These are phyloP conservation scores for Alternaria ventricosa DNA, from an alignment of 2,329 filamentous ascomycete genomes.

Conservation along the genomic window DNA sequence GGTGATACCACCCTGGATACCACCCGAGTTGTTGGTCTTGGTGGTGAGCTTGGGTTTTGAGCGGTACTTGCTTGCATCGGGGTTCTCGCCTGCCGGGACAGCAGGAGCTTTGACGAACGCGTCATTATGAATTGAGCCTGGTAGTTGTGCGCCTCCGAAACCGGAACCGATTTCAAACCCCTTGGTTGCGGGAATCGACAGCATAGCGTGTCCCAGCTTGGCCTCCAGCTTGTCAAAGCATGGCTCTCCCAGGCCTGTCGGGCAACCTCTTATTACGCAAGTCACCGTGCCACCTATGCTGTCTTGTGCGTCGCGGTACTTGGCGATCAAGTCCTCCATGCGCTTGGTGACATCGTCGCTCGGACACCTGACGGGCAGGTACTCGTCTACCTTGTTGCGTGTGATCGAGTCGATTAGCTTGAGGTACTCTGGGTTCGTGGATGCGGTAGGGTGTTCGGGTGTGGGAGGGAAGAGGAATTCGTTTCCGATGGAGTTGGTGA, in stretches of 20 bases:
- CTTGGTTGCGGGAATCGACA: conserved; percentile 93
- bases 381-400: conserved; percentile 78
- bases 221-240: conserved; percentile 97
- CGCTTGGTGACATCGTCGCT: conserved; percentile 66
- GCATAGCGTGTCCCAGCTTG: conserved; percentile 88
- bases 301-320: conserved; percentile 79
- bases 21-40: conserved; percentile 93
- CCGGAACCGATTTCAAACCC: conserved; percentile 95
- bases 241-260: conserved; percentile 87
- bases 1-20: conserved; percentile 93
- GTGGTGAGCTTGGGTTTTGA: conserved; percentile 71
- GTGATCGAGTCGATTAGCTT: conserved; percentile 74
- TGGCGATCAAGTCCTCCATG: conserved; percentile 82
- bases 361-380: conserved; percentile 88
- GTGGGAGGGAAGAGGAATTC: conserved; percentile 79
- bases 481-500: conserved; percentile 82
- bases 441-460: conserved; percentile 66
- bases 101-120: conserved; percentile 71
- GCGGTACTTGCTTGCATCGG: conserved; percentile 48
- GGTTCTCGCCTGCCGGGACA: conserved; percentile 55
- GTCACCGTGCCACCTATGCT: conserved; percentile 95
- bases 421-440: conserved; percentile 80
- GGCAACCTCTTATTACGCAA: conserved; percentile 87
- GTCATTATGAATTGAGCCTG: conserved; percentile 92
- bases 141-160: conserved; percentile 84